phyloP scores from a whole-genome alignment of 1,284 basidiomycete genomes.

The Marasmius oreades region DNA sequence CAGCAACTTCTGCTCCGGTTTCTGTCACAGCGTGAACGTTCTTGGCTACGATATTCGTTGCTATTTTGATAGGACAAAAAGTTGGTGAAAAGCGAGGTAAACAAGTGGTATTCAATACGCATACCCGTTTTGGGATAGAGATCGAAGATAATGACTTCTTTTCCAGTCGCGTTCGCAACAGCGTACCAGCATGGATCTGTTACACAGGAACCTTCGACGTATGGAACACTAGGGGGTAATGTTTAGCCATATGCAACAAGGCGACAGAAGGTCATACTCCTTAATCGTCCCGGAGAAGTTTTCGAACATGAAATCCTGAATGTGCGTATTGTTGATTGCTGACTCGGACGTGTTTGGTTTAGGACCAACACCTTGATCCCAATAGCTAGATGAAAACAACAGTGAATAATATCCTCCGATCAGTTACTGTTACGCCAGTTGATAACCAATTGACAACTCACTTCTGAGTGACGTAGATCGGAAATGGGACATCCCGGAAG shows the following conservation, averaged over 20 bases:
- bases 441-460: slow-evolving; percentile 22
- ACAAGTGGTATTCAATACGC: neutral
- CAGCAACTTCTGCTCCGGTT: slow-evolving; percentile 38
- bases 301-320: slow-evolving; percentile 53
- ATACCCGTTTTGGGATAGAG: slow-evolving; percentile 50
- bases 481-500: neutral
- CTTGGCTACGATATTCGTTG: slow-evolving; percentile 46
- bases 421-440: too few relatives aligned
- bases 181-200: slow-evolving; percentile 58
- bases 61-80: too few relatives aligned
- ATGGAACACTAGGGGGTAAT: slow-evolving; percentile 35
- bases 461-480: slow-evolving; percentile 67
- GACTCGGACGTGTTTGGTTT: slow-evolving; percentile 41
- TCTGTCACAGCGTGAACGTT: slow-evolving; percentile 43
- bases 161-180: slow-evolving; percentile 51
- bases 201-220: slow-evolving; percentile 55
- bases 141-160: slow-evolving; percentile 57
- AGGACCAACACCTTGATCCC: slow-evolving; percentile 53
- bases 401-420: neutral
- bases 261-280: slow-evolving; percentile 37
- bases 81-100: neutral
- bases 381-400: slow-evolving; percentile 40
- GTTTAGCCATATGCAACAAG: neutral
- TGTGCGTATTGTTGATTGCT: slow-evolving; percentile 48
- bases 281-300: slow-evolving; percentile 49